A percentile compares a stretch with the other conserved stretches of the same genome.
These are phyloP conservation scores for Eucalyptus cladocalyx DNA, from an alignment of 345 rosid species.

Conservation along the genomic window DNA sequence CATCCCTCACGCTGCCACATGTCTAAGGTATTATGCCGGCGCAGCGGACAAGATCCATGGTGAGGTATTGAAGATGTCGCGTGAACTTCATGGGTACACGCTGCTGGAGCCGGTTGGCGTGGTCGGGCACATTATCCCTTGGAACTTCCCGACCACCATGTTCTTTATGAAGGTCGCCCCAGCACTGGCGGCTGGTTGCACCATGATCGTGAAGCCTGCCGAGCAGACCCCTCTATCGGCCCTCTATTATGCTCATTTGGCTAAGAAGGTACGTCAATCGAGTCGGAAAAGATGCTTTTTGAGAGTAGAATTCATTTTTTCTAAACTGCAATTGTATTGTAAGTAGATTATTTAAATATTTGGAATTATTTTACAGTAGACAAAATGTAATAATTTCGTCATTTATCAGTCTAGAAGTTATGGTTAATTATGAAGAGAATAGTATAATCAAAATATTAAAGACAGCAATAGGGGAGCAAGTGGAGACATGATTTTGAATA, in stretches of 20 bases:
- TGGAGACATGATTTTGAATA: not conserved
- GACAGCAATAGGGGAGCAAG: not conserved
- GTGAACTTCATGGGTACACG: constrained; percentile 53
- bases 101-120: constrained; percentile 79
- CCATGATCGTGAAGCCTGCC: constrained; percentile 78
- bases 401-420: not conserved
- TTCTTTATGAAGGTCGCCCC: constrained; percentile 65
- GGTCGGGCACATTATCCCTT: constrained; percentile 68
- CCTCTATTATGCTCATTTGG: constrained; percentile 52
- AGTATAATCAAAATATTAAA: not conserved
- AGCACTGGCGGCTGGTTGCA: constrained; percentile 80
- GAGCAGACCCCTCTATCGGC: constrained; percentile 93
- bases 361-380: not conserved
- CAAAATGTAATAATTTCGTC: not conserved
- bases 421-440: not conserved
- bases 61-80: constrained; percentile 46
- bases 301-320: not conserved
- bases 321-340: not conserved
- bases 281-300: not conserved
- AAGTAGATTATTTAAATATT: not conserved
- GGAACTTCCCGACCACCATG: constrained; percentile 69
- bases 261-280: constrained; percentile 19
- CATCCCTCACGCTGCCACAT: constrained; percentile 24
- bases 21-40: constrained; percentile 66
- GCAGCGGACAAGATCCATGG: constrained; percentile 94